Percentiles rank a stretch among this genome's conserved stretches.
phyloP scores from a whole-genome alignment of 2,329 filamentous ascomycete species.

The Sarocladiaceae sp. region DNA sequence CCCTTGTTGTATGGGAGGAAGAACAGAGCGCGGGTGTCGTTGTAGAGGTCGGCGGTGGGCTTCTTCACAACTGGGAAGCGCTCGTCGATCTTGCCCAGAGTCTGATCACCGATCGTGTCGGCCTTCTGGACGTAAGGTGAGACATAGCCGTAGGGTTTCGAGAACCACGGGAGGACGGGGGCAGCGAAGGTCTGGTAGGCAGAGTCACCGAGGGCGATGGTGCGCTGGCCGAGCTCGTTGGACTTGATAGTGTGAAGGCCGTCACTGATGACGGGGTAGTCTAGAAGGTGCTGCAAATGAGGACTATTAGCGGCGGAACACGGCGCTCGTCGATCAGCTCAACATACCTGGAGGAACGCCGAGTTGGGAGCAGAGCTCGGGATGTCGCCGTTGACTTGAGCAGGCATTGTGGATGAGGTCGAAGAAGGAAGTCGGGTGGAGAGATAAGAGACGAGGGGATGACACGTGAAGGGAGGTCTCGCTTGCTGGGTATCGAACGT shows the following conservation, averaged over 20 bases:
- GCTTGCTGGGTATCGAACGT: not conserved
- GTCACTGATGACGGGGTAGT: slow-evolving; percentile 81
- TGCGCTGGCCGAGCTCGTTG: slow-evolving; percentile 80
- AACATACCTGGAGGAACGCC: slow-evolving; percentile 45
- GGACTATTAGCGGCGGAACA: not conserved
- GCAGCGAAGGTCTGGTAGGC: slow-evolving; percentile 74
- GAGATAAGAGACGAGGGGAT: not conserved
- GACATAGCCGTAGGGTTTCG: slow-evolving; percentile 76
- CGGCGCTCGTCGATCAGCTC: not conserved
- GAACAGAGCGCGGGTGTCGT: slow-evolving; percentile 57
- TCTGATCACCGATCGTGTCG: slow-evolving; percentile 70
- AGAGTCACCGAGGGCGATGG: slow-evolving; percentile 68
- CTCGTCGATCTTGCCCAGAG: slow-evolving; percentile 65
- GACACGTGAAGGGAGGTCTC: not conserved
- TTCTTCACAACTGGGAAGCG: slow-evolving; percentile 72
- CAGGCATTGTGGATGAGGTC: slow-evolving; percentile 25
- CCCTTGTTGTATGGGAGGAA: slow-evolving; percentile 61
- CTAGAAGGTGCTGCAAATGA: slow-evolving; percentile 65
- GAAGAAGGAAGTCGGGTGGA: not conserved
- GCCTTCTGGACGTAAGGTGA: slow-evolving; percentile 80
- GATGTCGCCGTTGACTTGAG: slow-evolving; percentile 49
- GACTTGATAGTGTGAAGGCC: slow-evolving; percentile 72
- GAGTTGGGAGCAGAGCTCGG: slow-evolving; percentile 39
- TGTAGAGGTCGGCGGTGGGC: slow-evolving; percentile 66
- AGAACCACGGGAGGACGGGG: slow-evolving; percentile 66